Evolutionary conservation across 2,329 filamentous ascomycete genomes (phyloP).

Genomic region (Stagonosporopsis vannaccii): DNA sequence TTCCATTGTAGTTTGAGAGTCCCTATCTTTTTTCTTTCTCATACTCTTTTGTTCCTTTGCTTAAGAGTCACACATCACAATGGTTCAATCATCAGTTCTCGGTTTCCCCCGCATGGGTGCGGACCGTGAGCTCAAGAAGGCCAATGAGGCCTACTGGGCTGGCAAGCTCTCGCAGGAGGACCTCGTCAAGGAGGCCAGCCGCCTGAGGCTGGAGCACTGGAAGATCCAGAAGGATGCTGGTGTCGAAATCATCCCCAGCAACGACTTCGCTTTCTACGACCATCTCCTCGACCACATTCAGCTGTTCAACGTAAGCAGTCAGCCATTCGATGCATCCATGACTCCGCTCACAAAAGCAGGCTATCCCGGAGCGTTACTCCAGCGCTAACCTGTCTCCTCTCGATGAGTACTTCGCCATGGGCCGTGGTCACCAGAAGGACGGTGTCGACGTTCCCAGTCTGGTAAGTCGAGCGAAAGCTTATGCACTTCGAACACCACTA

Average conservation of each 20-base stretch:
- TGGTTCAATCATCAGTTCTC: slow-evolving; percentile 75
- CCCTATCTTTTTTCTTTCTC: slow-evolving; percentile 6
- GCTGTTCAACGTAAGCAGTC: slow-evolving; percentile 81
- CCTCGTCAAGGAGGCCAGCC: slow-evolving; percentile 93
- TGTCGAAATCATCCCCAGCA: slow-evolving; percentile 97
- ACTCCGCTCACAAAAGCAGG: slow-evolving; percentile 59
- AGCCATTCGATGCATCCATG: slow-evolving; percentile 25
- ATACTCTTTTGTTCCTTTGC: slow-evolving; percentile 21
- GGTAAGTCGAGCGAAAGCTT: slow-evolving; percentile 51
- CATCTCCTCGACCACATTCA: slow-evolving; percentile 98
- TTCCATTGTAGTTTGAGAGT: slow-evolving; percentile 18
- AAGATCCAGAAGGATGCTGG: slow-evolving; percentile 99
- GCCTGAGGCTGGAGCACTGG: slow-evolving; percentile 96
- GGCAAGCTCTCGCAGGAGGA: slow-evolving; percentile 93
- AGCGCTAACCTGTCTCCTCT: slow-evolving; percentile 85
- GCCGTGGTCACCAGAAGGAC: slow-evolving; percentile 95
- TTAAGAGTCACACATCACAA: slow-evolving; percentile 38
- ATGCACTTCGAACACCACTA: slow-evolving; percentile 19
- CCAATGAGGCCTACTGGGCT: slow-evolving; percentile 96
- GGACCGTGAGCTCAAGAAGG: slow-evolving; percentile 99
- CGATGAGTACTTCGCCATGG: slow-evolving; percentile 99
- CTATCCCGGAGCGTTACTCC: slow-evolving; percentile 91
- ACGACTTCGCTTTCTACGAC: slow-evolving; percentile 99
- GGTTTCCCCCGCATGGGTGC: slow-evolving; percentile 99
- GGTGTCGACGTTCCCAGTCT: slow-evolving; percentile 90